Conservation (phyloP, 805 yeast species). For the Torulaspora microellipsoides region DNA sequence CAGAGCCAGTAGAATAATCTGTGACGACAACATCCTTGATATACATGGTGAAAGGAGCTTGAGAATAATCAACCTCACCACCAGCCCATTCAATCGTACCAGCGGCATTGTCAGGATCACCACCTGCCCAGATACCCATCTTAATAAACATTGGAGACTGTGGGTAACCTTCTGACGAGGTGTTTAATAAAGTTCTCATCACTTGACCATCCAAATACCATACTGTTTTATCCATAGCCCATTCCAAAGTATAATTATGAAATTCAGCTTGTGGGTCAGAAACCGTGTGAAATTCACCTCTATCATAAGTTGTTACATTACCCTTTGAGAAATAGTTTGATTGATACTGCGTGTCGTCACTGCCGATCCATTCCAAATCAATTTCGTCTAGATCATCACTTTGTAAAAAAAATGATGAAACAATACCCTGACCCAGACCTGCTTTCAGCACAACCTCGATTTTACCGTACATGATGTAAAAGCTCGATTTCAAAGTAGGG, state of each 20-base stretch:
- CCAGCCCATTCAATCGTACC: conserved; percentile 86
- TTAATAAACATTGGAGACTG: conserved; percentile 80
- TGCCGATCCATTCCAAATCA: conserved; percentile 84
- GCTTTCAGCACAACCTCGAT: conserved; percentile 68
- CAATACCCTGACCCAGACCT: conserved; percentile 73
- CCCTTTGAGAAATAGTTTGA: conserved; percentile 82
- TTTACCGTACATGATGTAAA: conserved; percentile 85
- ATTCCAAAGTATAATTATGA: conserved; percentile 80
- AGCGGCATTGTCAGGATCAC: conserved; percentile 56
- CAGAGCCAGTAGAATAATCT: conserved; percentile 63
- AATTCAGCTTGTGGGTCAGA: conserved; percentile 48
- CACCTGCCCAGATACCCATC: conserved; percentile 80
- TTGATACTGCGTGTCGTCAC: conserved; percentile 69
- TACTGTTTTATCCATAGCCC: conserved; percentile 61
- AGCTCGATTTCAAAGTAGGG: conserved; percentile 72
- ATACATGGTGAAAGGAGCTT: conserved; percentile 66
- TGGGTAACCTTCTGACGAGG: conserved; percentile 69
- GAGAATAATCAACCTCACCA: conserved; percentile 58
- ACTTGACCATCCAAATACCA: conserved; percentile 72
- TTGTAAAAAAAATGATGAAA: conserved; percentile 77
- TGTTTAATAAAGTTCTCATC: conserved; percentile 57
- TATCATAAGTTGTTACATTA: conserved; percentile 65
- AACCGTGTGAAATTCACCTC: conserved; percentile 69
- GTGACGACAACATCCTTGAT: conserved; percentile 57
- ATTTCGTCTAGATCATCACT: conserved; percentile 85